These are phyloP conservation scores for Coemansia sp. DNA, from an alignment of 192 early-diverging fungal genomes.

Conservation along the genomic window DNA sequence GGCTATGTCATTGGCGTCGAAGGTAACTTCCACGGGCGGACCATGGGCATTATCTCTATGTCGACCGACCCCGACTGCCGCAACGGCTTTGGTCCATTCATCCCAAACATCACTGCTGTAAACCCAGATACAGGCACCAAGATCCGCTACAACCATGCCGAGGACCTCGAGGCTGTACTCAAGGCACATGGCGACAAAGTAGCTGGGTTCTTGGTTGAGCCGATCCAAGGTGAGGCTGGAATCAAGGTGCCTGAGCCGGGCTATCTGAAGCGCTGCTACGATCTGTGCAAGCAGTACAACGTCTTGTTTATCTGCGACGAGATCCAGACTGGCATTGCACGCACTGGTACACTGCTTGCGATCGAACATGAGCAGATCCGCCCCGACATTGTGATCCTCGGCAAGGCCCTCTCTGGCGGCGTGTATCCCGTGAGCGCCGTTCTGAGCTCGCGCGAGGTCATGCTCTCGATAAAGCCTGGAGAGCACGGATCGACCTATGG, in stretches of 20 bases:
- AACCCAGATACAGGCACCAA: constrained; percentile 70
- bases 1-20: constrained; percentile 81
- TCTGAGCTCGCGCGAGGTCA: constrained; percentile 77
- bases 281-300: constrained; percentile 96
- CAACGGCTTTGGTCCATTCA: constrained; percentile 90
- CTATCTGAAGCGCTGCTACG: constrained; percentile 83
- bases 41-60: constrained; percentile 92
- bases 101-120: constrained; percentile 80
- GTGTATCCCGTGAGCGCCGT: constrained; percentile 97
- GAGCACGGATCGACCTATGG: constrained; percentile 99
- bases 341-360: constrained; percentile 94
- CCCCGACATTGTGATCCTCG: constrained; percentile 92
- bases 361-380: constrained; percentile 91
- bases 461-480: constrained; percentile 82
- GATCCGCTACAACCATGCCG: constrained; percentile 82
- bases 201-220: constrained; percentile 96
- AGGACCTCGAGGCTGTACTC: constrained; percentile 87
- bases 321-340: constrained; percentile 95
- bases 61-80: constrained; percentile 87
- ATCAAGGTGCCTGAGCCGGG: constrained; percentile 94
- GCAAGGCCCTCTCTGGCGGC: constrained; percentile 97
- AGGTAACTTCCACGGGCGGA: constrained; percentile 97
- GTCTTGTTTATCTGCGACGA: constrained; percentile 98
- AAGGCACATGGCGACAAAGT: constrained; percentile 80
- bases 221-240: constrained; percentile 98